Conservation (phyloP, 345 rosid species). For the Chamaenerion angustifolium region DNA sequence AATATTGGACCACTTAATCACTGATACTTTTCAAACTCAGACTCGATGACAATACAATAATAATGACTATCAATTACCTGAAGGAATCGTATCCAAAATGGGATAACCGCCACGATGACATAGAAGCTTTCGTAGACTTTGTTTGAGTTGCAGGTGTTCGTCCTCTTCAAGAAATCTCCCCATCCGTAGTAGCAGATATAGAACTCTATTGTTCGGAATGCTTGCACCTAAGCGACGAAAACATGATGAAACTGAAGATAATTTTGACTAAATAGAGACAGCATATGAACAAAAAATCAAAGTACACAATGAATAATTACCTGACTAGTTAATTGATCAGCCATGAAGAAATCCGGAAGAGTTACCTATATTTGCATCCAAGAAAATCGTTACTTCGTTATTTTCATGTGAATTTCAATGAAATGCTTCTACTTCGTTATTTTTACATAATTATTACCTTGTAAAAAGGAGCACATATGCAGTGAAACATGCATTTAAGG, state of each 20-base stretch:
- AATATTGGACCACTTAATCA: not conserved
- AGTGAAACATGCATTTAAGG: conserved; percentile 1
- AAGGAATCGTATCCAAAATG: conserved; percentile 61
- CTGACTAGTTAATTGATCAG: conserved; percentile 82
- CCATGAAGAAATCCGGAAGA: conserved; percentile 71
- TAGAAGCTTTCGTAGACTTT: conserved; percentile 28
- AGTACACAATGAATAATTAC: conserved; percentile 9
- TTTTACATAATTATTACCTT: conserved; percentile 2
- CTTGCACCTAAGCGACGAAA: conserved; percentile 3
- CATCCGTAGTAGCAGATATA: conserved; percentile 10
- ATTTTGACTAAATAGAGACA: no score
- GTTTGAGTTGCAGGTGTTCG: conserved; percentile 30
- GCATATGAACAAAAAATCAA: no score
- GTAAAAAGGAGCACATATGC: conserved; percentile 6
- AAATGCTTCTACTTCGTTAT: not conserved
- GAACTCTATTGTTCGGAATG: conserved; percentile 7
- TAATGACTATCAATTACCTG: conserved; percentile 24
- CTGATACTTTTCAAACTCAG: no score
- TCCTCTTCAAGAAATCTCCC: conserved; percentile 19
- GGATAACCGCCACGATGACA: conserved; percentile 41
- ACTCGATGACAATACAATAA: no score
- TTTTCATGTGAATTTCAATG: no score
- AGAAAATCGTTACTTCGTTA: no score
- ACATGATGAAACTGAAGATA: no score
- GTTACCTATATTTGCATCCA: conserved; percentile 26